Percentiles rank a stretch among this genome's conserved stretches.
Evolutionary conservation across 2,329 filamentous ascomycete genomes (phyloP).

Genomic region (Metarhizium robertsii): DNA sequence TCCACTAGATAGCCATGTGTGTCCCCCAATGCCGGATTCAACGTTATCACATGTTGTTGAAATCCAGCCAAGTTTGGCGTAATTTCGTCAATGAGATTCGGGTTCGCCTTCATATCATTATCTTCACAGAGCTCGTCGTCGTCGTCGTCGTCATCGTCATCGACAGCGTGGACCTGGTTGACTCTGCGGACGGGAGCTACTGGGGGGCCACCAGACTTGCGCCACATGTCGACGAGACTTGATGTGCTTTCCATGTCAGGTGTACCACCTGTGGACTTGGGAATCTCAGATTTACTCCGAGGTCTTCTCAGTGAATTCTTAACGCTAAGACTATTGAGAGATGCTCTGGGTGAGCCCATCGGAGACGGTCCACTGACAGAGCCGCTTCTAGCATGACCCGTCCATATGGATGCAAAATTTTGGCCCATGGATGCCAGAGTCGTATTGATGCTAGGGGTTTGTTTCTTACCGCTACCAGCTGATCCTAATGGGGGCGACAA

Average conservation of each 20-base stretch:
- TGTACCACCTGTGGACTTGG: slow-evolving; percentile 24
- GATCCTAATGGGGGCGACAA: slow-evolving; percentile 43
- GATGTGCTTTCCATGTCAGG: slow-evolving; percentile 26
- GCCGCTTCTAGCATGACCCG: slow-evolving; percentile 46
- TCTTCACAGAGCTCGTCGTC: slow-evolving; percentile 49
- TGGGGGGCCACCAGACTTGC: slow-evolving; percentile 43
- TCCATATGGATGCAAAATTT: slow-evolving; percentile 45
- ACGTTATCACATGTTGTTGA: slow-evolving; percentile 57
- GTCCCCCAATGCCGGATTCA: slow-evolving; percentile 62
- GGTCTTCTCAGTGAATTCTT: slow-evolving; percentile 42
- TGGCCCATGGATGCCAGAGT: slow-evolving; percentile 47
- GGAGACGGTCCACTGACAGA: slow-evolving; percentile 47
- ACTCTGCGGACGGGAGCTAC: slow-evolving; percentile 36
- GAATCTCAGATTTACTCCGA: slow-evolving; percentile 45
- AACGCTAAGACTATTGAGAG: slow-evolving; percentile 30
- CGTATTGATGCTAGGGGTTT: slow-evolving; percentile 48
- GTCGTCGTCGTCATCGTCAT: slow-evolving; percentile 41
- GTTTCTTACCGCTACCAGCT: slow-evolving; percentile 42
- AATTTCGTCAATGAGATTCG: slow-evolving; percentile 57
- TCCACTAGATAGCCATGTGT: slow-evolving; percentile 58
- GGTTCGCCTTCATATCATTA: slow-evolving; percentile 46
- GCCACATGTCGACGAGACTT: slow-evolving; percentile 41
- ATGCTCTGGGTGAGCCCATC: slow-evolving; percentile 44
- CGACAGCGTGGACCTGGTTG: slow-evolving; percentile 4
- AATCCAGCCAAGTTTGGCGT: slow-evolving; percentile 69